phyloP scores from a whole-genome alignment of 2,329 filamentous ascomycete genomes.

The Colletotrichum graminicola region DNA sequence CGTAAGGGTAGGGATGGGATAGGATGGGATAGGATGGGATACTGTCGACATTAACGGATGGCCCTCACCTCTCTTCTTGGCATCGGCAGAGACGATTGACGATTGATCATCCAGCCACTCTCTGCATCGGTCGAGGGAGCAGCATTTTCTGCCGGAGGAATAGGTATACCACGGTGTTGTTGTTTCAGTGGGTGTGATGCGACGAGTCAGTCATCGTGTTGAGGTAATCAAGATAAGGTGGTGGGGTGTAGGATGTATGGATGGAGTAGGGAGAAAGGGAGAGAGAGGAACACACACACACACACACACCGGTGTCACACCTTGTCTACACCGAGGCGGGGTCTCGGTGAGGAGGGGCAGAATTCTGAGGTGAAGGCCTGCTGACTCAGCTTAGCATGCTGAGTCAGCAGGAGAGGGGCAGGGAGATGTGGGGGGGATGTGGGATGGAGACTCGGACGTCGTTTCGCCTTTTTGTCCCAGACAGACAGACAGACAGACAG shows the following conservation, averaged over 20 bases:
- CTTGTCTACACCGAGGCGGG: background rate
- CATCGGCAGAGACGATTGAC: background rate
- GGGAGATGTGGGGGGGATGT: too few species aligned
- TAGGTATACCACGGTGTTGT: too few species aligned
- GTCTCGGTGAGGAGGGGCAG: background rate
- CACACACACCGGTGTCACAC: background rate
- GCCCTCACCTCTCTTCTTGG: background rate
- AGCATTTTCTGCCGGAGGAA: background rate
- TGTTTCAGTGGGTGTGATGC: background rate
- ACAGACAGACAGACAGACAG: background rate
- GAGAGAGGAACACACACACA: background rate
- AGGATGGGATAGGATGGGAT: too few species aligned
- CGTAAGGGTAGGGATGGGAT: background rate
- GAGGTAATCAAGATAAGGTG: background rate
- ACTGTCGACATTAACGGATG: too few species aligned
- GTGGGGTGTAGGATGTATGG: too few species aligned
- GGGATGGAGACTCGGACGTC: constrained; percentile 29
- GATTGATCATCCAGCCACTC: background rate
- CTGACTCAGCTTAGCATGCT: background rate
- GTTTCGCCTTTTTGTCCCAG: constrained; percentile 27
- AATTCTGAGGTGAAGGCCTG: background rate
- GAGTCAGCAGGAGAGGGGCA: background rate
- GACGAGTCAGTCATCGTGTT: constrained; percentile 5
- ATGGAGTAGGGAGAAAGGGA: background rate
- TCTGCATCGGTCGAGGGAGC: background rate